phyloP scores from a whole-genome alignment of 73 alveolate species.

The Paramecium primaurelia region DNA sequence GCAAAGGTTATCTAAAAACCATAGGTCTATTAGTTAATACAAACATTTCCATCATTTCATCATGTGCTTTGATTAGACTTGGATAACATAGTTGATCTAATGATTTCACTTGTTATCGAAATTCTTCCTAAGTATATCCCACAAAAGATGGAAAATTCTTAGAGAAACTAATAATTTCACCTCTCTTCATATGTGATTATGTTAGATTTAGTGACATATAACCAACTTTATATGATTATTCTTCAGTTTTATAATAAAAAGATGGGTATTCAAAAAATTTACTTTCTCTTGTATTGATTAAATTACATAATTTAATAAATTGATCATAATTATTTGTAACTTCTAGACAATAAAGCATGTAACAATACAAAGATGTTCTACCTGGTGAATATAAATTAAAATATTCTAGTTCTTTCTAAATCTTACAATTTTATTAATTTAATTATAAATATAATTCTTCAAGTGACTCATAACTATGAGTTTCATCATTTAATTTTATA shows the following conservation, averaged over 20 bases:
- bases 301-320: not conserved
- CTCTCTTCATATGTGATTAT: not conserved
- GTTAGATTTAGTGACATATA: not conserved
- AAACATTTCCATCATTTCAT: conserved; percentile 34
- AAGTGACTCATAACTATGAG: not conserved
- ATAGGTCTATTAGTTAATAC: conserved; percentile 38
- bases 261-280: conserved; percentile 32
- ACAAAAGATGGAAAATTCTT: not conserved
- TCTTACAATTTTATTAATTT: not conserved
- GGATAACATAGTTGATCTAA: conserved; percentile 21
- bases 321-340: conserved; percentile 24
- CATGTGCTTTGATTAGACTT: not conserved
- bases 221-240: not conserved
- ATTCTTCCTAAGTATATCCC: not conserved
- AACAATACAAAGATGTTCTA: conserved; percentile 6
- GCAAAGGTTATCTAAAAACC: not conserved
- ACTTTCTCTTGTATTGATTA: not conserved
- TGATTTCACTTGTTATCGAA: not conserved
- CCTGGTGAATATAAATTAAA: not conserved
- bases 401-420: not conserved
- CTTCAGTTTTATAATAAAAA: not conserved
- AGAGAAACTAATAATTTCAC: not conserved
- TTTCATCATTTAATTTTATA: not conserved
- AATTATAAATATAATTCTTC: not conserved
- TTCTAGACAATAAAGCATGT: conserved; percentile 34